Conservation (phyloP, 2,329 filamentous ascomycete genomes). For the Alternaria sp. region DNA sequence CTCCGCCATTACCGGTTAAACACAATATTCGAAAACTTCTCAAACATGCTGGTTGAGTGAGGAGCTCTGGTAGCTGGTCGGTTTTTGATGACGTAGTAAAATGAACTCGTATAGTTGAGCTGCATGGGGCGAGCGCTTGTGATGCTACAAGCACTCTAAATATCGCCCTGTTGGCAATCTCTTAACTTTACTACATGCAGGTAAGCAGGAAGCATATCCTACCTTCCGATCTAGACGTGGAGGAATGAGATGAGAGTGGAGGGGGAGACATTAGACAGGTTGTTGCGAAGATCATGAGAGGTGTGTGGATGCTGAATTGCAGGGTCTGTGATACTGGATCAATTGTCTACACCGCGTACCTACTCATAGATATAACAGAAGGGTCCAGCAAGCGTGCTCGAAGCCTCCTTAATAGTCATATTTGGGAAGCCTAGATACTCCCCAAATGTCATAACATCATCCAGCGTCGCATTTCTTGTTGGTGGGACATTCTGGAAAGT, state of each 20-base stretch:
- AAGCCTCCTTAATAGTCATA: slow-evolving; percentile 47
- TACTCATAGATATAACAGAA: slow-evolving; percentile 56
- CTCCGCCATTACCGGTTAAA: no score
- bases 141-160: no score
- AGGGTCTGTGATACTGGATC: neutral
- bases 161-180: no score
- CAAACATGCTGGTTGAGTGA: no score
- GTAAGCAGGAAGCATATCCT: neutral
- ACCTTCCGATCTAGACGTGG: neutral
- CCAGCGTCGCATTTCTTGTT: slow-evolving; percentile 56
- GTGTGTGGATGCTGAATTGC: neutral
- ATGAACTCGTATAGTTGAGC: no score
- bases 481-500: slow-evolving; percentile 56
- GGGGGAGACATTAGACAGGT: neutral
- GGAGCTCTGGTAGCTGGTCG: no score
- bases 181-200: no score
- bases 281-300: neutral
- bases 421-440: slow-evolving; percentile 38
- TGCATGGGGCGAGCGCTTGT: no score
- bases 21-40: no score
- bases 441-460: slow-evolving; percentile 53
- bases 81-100: no score
- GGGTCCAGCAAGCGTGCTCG: slow-evolving; percentile 54
- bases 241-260: neutral
- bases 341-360: neutral